phyloP scores from a whole-genome alignment of 2,329 filamentous ascomycete species.

The Colletotrichum gigasporum region DNA sequence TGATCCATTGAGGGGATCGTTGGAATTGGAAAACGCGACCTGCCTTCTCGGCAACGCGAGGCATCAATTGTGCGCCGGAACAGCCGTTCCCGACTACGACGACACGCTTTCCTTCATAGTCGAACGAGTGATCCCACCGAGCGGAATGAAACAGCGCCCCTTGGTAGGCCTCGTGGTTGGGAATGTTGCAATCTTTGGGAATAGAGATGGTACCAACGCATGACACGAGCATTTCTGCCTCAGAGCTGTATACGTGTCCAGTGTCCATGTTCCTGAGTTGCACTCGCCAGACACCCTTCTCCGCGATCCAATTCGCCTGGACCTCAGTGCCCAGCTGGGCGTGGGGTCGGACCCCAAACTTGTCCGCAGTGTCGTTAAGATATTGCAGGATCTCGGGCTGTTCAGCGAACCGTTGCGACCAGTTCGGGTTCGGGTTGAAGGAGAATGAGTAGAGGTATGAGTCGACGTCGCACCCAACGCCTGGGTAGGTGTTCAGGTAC shows the following conservation, averaged over 20 bases:
- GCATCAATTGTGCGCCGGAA: constrained; percentile 46
- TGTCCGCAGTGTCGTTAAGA: constrained; percentile 31
- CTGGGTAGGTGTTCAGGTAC: no score
- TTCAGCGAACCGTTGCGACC: constrained; percentile 44
- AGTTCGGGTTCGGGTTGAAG: constrained; percentile 51
- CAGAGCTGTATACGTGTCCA: no score
- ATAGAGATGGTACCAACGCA: constrained; percentile 39
- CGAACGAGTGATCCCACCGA: constrained; percentile 41
- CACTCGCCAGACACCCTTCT: no score
- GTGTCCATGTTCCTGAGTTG: no score
- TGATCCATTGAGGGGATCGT: not conserved
- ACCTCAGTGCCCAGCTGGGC: constrained; percentile 31
- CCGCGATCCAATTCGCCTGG: no score
- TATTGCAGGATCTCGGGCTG: constrained; percentile 46
- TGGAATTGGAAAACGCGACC: constrained; percentile 14
- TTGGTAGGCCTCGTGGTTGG: constrained; percentile 42
- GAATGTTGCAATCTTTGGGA: constrained; percentile 36
- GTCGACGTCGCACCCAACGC: no score
- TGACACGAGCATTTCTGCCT: constrained; percentile 36
- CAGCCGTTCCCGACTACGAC: constrained; percentile 48
- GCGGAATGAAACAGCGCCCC: constrained; percentile 47
- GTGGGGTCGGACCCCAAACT: constrained; percentile 36
- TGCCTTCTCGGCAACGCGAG: constrained; percentile 36
- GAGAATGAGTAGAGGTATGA: constrained; percentile 54
- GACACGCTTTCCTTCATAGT: constrained; percentile 41